These are phyloP conservation scores for Phylloporus arenicola DNA, from an alignment of 768 basidiomycete species.

Conservation along the genomic window DNA sequence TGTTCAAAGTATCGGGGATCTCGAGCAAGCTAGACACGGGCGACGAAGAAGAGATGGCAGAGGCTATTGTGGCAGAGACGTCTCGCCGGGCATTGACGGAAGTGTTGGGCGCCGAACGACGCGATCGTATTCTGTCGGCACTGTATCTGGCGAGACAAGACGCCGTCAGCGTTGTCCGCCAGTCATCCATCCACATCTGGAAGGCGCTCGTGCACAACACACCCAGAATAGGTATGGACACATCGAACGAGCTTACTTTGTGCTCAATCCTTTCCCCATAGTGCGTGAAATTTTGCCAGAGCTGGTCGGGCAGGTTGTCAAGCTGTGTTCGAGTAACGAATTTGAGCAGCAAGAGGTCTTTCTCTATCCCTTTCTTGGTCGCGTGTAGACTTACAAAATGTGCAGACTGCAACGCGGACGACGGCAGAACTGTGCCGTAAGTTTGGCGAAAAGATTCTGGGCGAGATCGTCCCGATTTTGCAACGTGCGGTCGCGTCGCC, in stretches of 20 bases:
- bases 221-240: slow-evolving; percentile 67
- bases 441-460: slow-evolving; percentile 87
- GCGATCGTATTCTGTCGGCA: slow-evolving; percentile 86
- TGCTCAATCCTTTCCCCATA: slow-evolving; percentile 25
- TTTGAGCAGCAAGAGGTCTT: slow-evolving; percentile 85
- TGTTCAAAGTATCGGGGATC: slow-evolving; percentile 97
- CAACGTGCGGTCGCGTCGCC: slow-evolving; percentile 58
- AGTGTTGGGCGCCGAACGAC: slow-evolving; percentile 79
- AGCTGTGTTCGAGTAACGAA: slow-evolving; percentile 71
- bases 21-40: slow-evolving; percentile 76
- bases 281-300: slow-evolving; percentile 89
- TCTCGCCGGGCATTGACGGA: slow-evolving; percentile 85
- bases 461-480: slow-evolving; percentile 77
- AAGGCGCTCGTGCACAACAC: slow-evolving; percentile 96
- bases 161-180: slow-evolving; percentile 80
- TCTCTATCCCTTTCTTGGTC: background rate
- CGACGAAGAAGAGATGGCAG: slow-evolving; percentile 65
- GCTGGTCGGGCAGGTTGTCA: slow-evolving; percentile 71
- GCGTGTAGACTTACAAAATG: background rate
- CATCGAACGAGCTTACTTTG: background rate
- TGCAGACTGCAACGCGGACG: slow-evolving; percentile 82
- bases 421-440: slow-evolving; percentile 88
- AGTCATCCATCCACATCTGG: slow-evolving; percentile 94
- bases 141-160: slow-evolving; percentile 94
- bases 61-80: slow-evolving; percentile 62